Percentiles rank a stretch among this genome's conserved stretches.
phyloP scores from a whole-genome alignment of 2,329 filamentous ascomycete genomes.

The Penicillium sp. region DNA sequence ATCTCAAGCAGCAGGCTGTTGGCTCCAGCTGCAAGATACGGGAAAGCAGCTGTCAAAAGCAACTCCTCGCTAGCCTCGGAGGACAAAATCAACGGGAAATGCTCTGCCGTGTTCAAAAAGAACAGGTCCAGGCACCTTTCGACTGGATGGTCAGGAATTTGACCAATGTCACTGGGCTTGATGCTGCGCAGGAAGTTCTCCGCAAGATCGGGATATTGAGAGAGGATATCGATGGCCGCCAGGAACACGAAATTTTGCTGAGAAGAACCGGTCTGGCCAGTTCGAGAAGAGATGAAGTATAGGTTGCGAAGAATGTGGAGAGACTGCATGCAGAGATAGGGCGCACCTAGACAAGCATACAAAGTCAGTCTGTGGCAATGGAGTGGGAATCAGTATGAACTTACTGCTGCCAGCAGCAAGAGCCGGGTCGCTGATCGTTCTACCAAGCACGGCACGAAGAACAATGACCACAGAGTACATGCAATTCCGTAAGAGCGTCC shows the following conservation, averaged over 20 bases:
- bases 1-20: conserved; percentile 64
- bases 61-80: conserved; percentile 69
- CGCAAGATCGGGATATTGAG: conserved; percentile 67
- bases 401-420: conserved; percentile 57
- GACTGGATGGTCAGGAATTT: conserved; percentile 65
- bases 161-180: conserved; percentile 56
- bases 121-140: conserved; percentile 79
- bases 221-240: conserved; percentile 77
- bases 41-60: conserved; percentile 71
- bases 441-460: conserved; percentile 71
- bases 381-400: conserved; percentile 18
- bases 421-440: conserved; percentile 59
- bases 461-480: conserved; percentile 75
- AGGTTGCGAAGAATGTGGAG: conserved; percentile 75
- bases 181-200: conserved; percentile 69
- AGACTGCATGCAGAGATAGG: conserved; percentile 68
- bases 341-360: conserved; percentile 51
- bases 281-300: conserved; percentile 77
- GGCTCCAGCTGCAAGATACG: conserved; percentile 68
- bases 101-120: conserved; percentile 84
- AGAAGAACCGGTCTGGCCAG: conserved; percentile 74
- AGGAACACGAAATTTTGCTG: conserved; percentile 84
- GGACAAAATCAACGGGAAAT: conserved; percentile 72
- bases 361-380: conserved; percentile 10
- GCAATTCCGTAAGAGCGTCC: conserved; percentile 72